Base-by-base conservation (phyloP, 306 rosid species). In the Citrullus colocynthis region DNA sequence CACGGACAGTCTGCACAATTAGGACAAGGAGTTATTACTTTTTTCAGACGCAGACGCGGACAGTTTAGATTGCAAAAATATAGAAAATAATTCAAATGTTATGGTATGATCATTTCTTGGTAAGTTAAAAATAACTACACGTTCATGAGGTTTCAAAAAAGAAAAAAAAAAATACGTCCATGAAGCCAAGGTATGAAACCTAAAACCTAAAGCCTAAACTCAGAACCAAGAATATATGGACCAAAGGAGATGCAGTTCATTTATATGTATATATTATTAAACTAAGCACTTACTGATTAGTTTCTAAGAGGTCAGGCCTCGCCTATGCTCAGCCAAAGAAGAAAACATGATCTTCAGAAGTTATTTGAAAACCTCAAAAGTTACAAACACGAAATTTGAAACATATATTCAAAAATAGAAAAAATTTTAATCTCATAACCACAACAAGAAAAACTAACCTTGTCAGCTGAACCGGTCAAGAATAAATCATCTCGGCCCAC, bases 401-500 rank as follows among this genome's bases (percentile, higher is more conserved):
- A 21, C 36, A 67, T 9, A 6, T 42, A 28, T 48, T 30, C 5
- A 0, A 6, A 73, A 51, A 73, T 9, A 45, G n/a, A 1, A 73
- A 12, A 2, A 48, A 0, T 24, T 24, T 24, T 24, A 24, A 24
- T 20, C 21, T 70, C 57, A 45, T 63, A 70, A 82, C 37, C 51
- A 72, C 2, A 24, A 24, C 28, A 24, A n/a, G 36, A 75, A 34
- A 56, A 73, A 66, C 24, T 34, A 81, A 92, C 99, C 97, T 92
- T 96, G 79, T 96, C 99, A 69, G 94, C 91, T 62, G 99, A 96
- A 84, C 90, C 88, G 75, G 91, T 92, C 77, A 96, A 80, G 85
- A 92, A 67, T 4, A 90, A 81, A 79, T 91, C 89, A 1, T 96
- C 99, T 24, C 86, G 90, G 42, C 77, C 89, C 59, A 89, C 97